Conservation (phyloP, 1,139 yeast species). For the Candida anutae region DNA sequence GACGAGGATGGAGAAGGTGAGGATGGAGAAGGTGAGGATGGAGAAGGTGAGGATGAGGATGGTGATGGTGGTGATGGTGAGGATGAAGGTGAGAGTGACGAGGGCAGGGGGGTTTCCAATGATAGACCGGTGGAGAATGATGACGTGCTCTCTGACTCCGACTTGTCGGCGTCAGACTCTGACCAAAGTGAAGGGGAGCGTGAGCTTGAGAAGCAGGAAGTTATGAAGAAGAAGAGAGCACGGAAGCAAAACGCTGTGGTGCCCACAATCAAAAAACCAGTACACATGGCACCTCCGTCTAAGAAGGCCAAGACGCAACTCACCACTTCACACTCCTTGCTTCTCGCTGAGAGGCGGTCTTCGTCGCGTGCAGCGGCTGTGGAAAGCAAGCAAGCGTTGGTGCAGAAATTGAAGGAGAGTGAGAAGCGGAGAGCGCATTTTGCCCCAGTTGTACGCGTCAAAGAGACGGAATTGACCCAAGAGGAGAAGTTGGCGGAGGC, state of each 20-base stretch:
- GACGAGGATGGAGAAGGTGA: slow-evolving; percentile 19
- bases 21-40: slow-evolving; percentile 13
- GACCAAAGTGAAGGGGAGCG: slow-evolving; percentile 66
- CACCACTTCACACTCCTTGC: slow-evolving; percentile 40
- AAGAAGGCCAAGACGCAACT: slow-evolving; percentile 11
- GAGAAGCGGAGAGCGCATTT: slow-evolving; percentile 56
- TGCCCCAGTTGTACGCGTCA: slow-evolving; percentile 35
- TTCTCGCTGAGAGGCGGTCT: slow-evolving; percentile 51
- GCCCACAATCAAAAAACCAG: slow-evolving; percentile 41
- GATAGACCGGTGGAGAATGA: slow-evolving; percentile 17
- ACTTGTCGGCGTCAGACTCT: slow-evolving; percentile 37
- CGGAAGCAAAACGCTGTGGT: slow-evolving; percentile 23
- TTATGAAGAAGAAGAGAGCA: slow-evolving; percentile 30
- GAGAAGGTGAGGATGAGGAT: slow-evolving; percentile 12
- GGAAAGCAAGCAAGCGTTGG: slow-evolving; percentile 69
- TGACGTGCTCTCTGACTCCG: slow-evolving; percentile 49
- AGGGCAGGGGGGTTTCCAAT: slow-evolving; percentile 6
- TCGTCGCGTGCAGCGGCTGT: slow-evolving; percentile 77
- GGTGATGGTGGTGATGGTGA: slow-evolving; percentile 15
- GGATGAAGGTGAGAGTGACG: slow-evolving; percentile 9
- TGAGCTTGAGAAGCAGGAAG: slow-evolving; percentile 50
- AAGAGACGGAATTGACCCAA: slow-evolving; percentile 60
- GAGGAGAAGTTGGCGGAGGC: slow-evolving; percentile 85
- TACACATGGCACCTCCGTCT: slow-evolving; percentile 14
- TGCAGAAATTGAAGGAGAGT: slow-evolving; percentile 62